phyloP scores from a whole-genome alignment of 1,284 basidiomycete species.

The Ganoderma sinense region DNA sequence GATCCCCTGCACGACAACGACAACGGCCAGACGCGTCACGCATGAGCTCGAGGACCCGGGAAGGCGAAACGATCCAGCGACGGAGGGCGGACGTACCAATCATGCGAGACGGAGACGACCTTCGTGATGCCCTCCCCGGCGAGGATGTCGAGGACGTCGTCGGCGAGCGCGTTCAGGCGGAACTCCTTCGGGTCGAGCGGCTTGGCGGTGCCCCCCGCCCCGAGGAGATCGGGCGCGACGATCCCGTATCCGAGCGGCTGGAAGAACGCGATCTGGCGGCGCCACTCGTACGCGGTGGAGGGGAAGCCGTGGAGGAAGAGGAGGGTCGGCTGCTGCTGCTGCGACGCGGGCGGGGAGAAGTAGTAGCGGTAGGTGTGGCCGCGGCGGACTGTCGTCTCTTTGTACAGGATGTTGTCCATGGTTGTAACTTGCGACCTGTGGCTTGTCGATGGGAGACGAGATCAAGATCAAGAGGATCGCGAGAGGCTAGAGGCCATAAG shows the following conservation, averaged over 20 bases:
- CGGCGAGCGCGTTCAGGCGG: slow-evolving; percentile 43
- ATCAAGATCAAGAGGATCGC: neutral
- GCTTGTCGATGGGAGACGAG: neutral
- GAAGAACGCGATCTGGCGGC: slow-evolving; percentile 41
- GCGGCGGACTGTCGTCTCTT: slow-evolving; percentile 7
- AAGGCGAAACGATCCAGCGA: neutral
- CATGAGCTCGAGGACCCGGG: too few relatives aligned
- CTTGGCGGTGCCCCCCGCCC: slow-evolving; percentile 58
- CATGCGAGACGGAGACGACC: slow-evolving; percentile 54
- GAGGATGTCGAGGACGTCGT: slow-evolving; percentile 54
- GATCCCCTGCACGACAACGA: slow-evolving; percentile 45
- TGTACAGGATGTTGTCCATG: slow-evolving; percentile 18
- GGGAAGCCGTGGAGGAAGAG: slow-evolving; percentile 30
- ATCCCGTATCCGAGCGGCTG: slow-evolving; percentile 51
- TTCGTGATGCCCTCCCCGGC: slow-evolving; percentile 46
- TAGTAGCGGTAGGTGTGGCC: slow-evolving; percentile 25
- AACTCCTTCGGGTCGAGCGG: slow-evolving; percentile 50
- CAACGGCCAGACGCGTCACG: too few relatives aligned
- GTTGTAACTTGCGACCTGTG: too few relatives aligned
- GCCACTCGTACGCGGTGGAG: slow-evolving; percentile 21
- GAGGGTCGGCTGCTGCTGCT: slow-evolving; percentile 14
- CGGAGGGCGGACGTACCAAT: slow-evolving; percentile 50
- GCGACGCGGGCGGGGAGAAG: slow-evolving; percentile 11
- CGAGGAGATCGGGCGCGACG: slow-evolving; percentile 59
- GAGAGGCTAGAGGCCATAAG: neutral